Conservation (phyloP, 352 stramenopile species). For the Globisporangium lucens region DNA sequence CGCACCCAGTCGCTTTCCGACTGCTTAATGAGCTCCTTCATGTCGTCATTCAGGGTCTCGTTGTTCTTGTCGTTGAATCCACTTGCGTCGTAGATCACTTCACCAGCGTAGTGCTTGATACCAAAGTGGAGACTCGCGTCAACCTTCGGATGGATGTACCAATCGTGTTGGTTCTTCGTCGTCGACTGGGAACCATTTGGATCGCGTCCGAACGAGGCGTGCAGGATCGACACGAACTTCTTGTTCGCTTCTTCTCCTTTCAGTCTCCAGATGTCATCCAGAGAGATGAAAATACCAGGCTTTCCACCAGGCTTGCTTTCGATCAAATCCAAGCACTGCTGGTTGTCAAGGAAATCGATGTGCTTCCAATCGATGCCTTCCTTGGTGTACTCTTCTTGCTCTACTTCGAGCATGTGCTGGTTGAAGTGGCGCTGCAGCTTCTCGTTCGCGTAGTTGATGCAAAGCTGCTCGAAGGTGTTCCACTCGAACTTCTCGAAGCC, state of each 20-base stretch:
- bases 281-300: conserved; percentile 91
- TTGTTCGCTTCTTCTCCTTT: conserved; percentile 92
- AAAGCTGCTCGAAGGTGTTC: conserved; percentile 96
- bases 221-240: conserved; percentile 89
- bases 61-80: conserved; percentile 99
- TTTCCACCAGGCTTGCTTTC: conserved; percentile 89
- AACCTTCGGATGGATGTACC: conserved; percentile 89
- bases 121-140: conserved; percentile 87
- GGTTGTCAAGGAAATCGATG: conserved; percentile 94
- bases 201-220: conserved; percentile 76
- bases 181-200: conserved; percentile 39
- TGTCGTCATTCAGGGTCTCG: conserved; percentile 94
- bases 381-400: conserved; percentile 97
- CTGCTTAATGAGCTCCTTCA: conserved; percentile 91
- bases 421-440: conserved; percentile 94
- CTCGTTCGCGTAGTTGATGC: conserved; percentile 96
- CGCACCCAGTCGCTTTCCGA: conserved; percentile 81
- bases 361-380: conserved; percentile 94
- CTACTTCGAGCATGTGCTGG: conserved; percentile 95
- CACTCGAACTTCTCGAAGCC: conserved; percentile 97
- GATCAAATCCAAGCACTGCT: conserved; percentile 91
- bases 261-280: conserved; percentile 95
- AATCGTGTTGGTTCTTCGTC: conserved; percentile 81
- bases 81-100: conserved; percentile 96
- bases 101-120: conserved; percentile 90